phyloP scores from a whole-genome alignment of 2,329 filamentous ascomycete species.

The Cordyceps cicadae region DNA sequence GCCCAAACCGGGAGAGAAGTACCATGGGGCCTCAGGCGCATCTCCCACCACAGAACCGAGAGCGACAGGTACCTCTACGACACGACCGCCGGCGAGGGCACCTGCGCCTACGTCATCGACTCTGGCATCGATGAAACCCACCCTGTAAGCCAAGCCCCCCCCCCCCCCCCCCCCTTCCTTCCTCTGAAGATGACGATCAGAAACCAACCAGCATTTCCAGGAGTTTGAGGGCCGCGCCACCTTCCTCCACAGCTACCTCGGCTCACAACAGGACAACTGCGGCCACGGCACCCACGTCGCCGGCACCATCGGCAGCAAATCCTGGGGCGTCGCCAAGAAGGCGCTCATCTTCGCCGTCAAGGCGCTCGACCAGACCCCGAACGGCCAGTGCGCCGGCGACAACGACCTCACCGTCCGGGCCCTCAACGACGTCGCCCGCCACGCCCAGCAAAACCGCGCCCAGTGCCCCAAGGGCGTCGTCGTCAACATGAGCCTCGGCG shows the following conservation, averaged over 20 bases:
- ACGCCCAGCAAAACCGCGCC: constrained; percentile 21
- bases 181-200: no score
- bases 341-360: constrained; percentile 43
- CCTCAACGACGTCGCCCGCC: constrained; percentile 39
- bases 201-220: not conserved
- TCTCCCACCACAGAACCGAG: constrained; percentile 22
- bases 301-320: constrained; percentile 46
- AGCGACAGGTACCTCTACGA: constrained; percentile 24
- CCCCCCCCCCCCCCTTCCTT: no score
- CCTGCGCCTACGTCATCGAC: constrained; percentile 34
- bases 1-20: constrained; percentile 21
- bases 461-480: constrained; percentile 32
- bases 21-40: constrained; percentile 26
- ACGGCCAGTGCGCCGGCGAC: constrained; percentile 17
- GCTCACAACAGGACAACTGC: constrained; percentile 39
- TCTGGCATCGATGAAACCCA: constrained; percentile 28
- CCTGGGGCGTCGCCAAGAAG: constrained; percentile 49
- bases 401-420: constrained; percentile 36
- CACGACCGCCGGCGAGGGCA: constrained; percentile 24
- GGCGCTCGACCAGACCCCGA: constrained; percentile 37
- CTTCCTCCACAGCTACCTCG: constrained; percentile 35
- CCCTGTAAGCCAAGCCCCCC: constrained; percentile 22
- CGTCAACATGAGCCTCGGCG: constrained; percentile 44
- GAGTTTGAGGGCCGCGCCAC: constrained; percentile 41
- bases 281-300: constrained; percentile 51